A percentile compares a stretch with the other conserved stretches of the same genome.
These are phyloP conservation scores for Pythium rhizo-oryzae DNA, from an alignment of 352 stramenopile species.

Conservation along the genomic window DNA sequence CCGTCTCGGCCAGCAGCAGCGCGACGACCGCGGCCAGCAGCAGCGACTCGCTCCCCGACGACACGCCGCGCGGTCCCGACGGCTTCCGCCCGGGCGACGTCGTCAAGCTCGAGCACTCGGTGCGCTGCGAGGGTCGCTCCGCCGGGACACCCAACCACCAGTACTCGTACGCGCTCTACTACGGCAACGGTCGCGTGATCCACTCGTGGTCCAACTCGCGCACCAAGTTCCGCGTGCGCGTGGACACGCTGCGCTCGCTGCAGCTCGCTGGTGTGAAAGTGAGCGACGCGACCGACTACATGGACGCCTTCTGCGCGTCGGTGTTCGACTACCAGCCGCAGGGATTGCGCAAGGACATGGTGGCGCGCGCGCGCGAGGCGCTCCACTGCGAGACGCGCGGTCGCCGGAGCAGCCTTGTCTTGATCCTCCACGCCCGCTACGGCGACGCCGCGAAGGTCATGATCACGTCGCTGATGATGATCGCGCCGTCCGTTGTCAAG, in stretches of 20 bases:
- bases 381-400: conserved; percentile 26
- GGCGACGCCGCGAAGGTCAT: conserved; percentile 31
- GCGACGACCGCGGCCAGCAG: background rate
- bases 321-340: conserved; percentile 31
- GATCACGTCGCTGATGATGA: conserved; percentile 21
- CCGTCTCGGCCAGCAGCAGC: background rate
- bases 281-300: conserved; percentile 12
- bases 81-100: conserved; percentile 32
- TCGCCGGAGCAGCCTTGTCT: conserved; percentile 24
- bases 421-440: conserved; percentile 46
- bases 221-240: conserved; percentile 38
- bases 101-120: conserved; percentile 30
- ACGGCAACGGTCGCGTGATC: conserved; percentile 40
- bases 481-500: conserved; percentile 26
- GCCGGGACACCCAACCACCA: background rate
- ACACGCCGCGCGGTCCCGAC: background rate
- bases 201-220: conserved; percentile 43
- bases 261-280: conserved; percentile 25
- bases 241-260: conserved; percentile 42
- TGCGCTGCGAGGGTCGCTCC: no score
- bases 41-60: background rate
- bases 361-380: conserved; percentile 33
- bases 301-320: conserved; percentile 38
- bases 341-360: conserved; percentile 6
- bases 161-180: conserved; percentile 40